Base-by-base conservation (phyloP, 139 green algal species). In the Nannochloris sp. region DNA sequence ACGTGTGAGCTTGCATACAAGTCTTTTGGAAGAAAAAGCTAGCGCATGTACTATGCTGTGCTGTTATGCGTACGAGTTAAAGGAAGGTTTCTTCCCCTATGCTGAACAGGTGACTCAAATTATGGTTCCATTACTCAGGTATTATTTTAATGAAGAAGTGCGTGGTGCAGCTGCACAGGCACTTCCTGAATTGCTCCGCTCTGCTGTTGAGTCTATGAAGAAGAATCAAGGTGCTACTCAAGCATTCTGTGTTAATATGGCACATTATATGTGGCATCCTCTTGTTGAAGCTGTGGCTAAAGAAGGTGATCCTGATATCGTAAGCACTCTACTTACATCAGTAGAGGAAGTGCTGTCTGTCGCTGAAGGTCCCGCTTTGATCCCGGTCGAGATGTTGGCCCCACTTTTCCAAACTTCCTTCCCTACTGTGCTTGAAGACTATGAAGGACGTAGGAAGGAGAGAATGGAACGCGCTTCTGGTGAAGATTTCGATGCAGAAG, bases 71-170 rank as follows among this genome's bases (percentile, higher is more conserved):
- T 90, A 98, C 56, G 92, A 98, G 73, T 85, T 99, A 12, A 90
- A 92, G 72, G 93, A 95, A 31, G 91, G 89, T 19, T 98, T 98
- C 81, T 88, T 85, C 65, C 87, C 87, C 3, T 99, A 91, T 45
- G 85, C 96, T 2, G 80, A 96, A 69, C 60, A 86, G 65, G 84
- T 92, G 6, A 73, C 79, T 15, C 35, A 79, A n/a, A 76, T 92
- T 42, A 92, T 93, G 84, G 77, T 90, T 14, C 89, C 89, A 1
- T 81, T 97, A 54, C 79, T 95, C 29, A 92, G 92, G 54, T 99
- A 98, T 58, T 97, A 95, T 71, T 96, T 98, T 78, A 88, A 96
- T 51, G 93, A 99, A 70, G 93, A 98, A 32, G 90, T 97, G 58
- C 67, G 87, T 0, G 62, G 70, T 3, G 77, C 76, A 24, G 85